Evolutionary conservation across 805 yeast species (phyloP).

Genomic region (Candida verbasci): DNA sequence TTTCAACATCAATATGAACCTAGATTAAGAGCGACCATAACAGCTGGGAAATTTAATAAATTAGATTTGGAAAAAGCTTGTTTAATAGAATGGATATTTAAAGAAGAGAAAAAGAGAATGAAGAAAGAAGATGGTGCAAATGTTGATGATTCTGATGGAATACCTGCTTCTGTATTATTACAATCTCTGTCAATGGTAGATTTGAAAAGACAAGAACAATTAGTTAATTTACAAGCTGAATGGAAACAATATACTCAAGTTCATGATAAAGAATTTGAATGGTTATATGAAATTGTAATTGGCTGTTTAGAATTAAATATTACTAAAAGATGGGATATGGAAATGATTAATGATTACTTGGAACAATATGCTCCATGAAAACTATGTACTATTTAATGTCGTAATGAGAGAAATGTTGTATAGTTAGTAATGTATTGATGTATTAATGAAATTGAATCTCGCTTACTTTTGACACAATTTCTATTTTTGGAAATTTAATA

Average conservation of each 20-base stretch:
- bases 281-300: conserved; percentile 34
- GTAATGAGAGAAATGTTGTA: neutral
- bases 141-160: neutral
- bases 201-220: conserved; percentile 13
- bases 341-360: conserved; percentile 11
- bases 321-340: conserved; percentile 49
- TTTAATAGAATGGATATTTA: conserved; percentile 24
- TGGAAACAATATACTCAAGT: conserved; percentile 11
- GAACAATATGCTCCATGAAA: conserved; percentile 1
- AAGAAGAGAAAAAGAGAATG: conserved; percentile 7
- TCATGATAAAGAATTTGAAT: conserved; percentile 17
- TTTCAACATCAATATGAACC: conserved; percentile 85
- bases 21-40: conserved; percentile 65
- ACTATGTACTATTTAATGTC: neutral
- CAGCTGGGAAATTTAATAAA: conserved; percentile 59
- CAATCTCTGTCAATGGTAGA: conserved; percentile 16
- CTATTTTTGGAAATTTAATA: too few relatives aligned
- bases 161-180: conserved; percentile 6
- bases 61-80: conserved; percentile 41
- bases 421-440: neutral
- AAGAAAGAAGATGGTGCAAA: neutral
- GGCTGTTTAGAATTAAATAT: conserved; percentile 55
- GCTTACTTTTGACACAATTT: too few relatives aligned
- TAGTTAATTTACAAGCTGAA: conserved; percentile 12
- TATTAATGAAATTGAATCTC: too few relatives aligned